Conservation (phyloP, 176 grass and related monocot species). For the Pontederia paniculata region DNA sequence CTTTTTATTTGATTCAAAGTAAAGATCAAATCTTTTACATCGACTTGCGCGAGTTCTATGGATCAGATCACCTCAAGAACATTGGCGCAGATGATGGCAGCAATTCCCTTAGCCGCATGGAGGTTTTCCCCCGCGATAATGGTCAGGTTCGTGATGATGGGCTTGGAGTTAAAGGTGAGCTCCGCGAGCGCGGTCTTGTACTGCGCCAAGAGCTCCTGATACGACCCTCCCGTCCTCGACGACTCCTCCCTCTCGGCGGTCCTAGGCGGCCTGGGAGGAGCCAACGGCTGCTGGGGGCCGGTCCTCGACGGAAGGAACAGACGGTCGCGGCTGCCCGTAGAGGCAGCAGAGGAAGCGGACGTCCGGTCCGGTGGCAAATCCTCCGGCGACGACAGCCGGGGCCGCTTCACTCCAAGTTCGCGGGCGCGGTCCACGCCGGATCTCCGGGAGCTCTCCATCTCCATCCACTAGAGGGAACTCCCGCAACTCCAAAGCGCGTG, state of each 20-base stretch:
- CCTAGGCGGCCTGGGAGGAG: background rate
- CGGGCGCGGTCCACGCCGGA: slow-evolving; percentile 30
- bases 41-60: too few species aligned
- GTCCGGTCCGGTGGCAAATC: slow-evolving; percentile 18
- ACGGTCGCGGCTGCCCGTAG: background rate
- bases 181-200: slow-evolving; percentile 88
- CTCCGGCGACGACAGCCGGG: slow-evolving; percentile 30
- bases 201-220: slow-evolving; percentile 75
- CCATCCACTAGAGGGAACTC: too few species aligned
- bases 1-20: too few species aligned
- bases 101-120: slow-evolving; percentile 73
- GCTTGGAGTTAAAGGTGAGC: slow-evolving; percentile 98
- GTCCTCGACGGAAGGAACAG: slow-evolving; percentile 4
- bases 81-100: slow-evolving; percentile 68
- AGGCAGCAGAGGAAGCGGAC: background rate
- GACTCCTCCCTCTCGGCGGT: slow-evolving; percentile 3
- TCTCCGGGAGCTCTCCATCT: slow-evolving; percentile 43
- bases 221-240: slow-evolving; percentile 12
- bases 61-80: slow-evolving; percentile 16
- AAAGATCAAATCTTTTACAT: too few species aligned
- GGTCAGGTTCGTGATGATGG: slow-evolving; percentile 97
- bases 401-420: slow-evolving; percentile 59
- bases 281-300: slow-evolving; percentile 3
- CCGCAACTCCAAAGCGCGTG: too few species aligned
- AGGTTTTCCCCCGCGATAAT: slow-evolving; percentile 98